phyloP scores from a whole-genome alignment of 163 green algal genomes.

The Coccomyxa subellipsoidea region DNA sequence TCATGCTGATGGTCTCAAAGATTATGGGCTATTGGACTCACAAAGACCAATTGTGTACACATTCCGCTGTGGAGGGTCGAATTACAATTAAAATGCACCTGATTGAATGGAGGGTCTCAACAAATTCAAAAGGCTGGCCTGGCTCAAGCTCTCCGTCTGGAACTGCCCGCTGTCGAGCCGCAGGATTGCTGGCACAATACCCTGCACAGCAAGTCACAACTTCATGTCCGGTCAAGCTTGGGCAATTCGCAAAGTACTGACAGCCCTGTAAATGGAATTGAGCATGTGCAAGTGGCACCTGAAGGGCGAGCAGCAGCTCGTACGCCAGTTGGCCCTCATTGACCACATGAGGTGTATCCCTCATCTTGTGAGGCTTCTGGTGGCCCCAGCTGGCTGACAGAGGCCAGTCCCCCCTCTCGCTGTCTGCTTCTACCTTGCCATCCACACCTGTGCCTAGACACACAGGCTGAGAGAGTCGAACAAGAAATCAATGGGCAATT shows the following conservation, averaged over 20 bases:
- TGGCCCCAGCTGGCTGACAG: neutral
- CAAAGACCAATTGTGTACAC: too few species aligned
- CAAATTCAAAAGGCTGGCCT: neutral
- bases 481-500: too few species aligned
- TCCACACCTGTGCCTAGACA: neutral
- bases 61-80: too few species aligned
- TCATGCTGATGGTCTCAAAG: too few species aligned
- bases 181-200: neutral
- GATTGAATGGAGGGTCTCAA: neutral
- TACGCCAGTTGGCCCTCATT: neutral
- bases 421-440: neutral
- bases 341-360: neutral
- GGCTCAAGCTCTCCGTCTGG: neutral
- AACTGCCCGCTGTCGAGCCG: neutral
- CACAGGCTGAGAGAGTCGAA: neutral
- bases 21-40: too few species aligned
- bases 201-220: too few species aligned
- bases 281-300: neutral
- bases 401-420: neutral
- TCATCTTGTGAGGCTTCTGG: neutral
- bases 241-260: too few species aligned
- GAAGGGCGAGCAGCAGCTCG: neutral
- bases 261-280: constrained; percentile 6
- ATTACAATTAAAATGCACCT: too few species aligned
- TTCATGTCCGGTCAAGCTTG: too few species aligned